phyloP scores from a whole-genome alignment of 768 basidiomycete species.

The Strobilomyces echinocephalus region DNA sequence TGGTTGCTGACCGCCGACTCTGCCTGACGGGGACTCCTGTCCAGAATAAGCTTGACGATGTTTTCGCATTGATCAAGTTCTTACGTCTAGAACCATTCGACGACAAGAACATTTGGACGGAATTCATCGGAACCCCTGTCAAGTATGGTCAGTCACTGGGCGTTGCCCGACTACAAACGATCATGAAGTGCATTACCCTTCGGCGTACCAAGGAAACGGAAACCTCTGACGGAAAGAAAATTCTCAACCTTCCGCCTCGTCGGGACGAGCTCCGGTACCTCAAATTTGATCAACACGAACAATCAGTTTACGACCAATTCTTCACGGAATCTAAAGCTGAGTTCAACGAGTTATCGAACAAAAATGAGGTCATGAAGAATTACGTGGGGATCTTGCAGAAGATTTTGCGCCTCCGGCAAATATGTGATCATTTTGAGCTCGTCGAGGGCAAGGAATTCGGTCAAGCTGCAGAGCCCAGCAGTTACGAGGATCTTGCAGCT shows the following conservation, averaged over 20 bases:
- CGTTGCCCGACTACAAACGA: slow-evolving; percentile 87
- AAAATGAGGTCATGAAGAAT: slow-evolving; percentile 96
- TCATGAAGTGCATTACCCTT: slow-evolving; percentile 95
- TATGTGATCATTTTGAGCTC: slow-evolving; percentile 93
- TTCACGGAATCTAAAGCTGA: slow-evolving; percentile 89
- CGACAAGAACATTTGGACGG: slow-evolving; percentile 90
- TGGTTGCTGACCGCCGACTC: slow-evolving; percentile 87
- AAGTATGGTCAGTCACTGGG: slow-evolving; percentile 89
- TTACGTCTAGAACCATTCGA: slow-evolving; percentile 87
- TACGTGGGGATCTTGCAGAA: slow-evolving; percentile 97
- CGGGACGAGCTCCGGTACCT: slow-evolving; percentile 83
- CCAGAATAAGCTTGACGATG: slow-evolving; percentile 98
- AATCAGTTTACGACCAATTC: slow-evolving; percentile 81
- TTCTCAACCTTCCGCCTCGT: slow-evolving; percentile 87
- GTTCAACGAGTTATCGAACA: slow-evolving; percentile 80
- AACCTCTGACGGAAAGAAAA: slow-evolving; percentile 72
- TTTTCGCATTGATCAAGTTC: slow-evolving; percentile 96
- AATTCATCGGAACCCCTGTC: slow-evolving; percentile 87
- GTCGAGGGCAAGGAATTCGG: slow-evolving; percentile 64
- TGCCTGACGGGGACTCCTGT: slow-evolving; percentile 98
- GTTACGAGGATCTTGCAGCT: slow-evolving; percentile 74
- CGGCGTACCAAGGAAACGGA: slow-evolving; percentile 94
- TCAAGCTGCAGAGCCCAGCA: slow-evolving; percentile 44
- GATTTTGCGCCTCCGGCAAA: slow-evolving; percentile 92
- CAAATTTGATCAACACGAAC: slow-evolving; percentile 77